Evolutionary conservation across 1,284 basidiomycete species (phyloP), one percentile per base, ranked within the genome.

Genomic region (Ustilago hordei): DNA sequence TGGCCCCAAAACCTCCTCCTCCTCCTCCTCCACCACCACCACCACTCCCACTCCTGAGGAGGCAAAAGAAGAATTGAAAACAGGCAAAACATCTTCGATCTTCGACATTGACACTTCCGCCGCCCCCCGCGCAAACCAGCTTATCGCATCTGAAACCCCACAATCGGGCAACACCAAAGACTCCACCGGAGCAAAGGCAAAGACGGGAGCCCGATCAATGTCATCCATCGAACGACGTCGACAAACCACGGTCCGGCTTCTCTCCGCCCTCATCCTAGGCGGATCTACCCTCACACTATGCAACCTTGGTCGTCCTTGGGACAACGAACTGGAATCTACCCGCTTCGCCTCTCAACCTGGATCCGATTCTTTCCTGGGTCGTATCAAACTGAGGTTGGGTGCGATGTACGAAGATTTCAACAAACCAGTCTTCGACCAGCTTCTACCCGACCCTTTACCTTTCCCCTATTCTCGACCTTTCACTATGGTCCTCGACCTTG

Each of bases 401-500:
- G 67, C 75, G 7, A 79, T 84, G 72, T 81, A 79, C 41, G 75
- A 82, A 15, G 77, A 80, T 34, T 58, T 83, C 35, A 79, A 78
- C 64, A 79, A 79, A 55, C 96, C 97, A 1, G 91, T 92, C 41
- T 98, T 94, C 92, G 89, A 92, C 34, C 93, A 95, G 84, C 90
- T 99, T 2, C 90, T 99, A 4, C 97, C 97, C 0, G 92, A 94
- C 63, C 93, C 93, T 6, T 89, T 93, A 55, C 93, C 95, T 4
- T 89, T 91, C 53, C 93, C 93, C 4, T 91, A 94, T 80, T 91
- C 93, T 86, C 92, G 95, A 62, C 95, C 94, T 1, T 97, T 94
- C 87, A 98, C 95, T 0, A 90, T 99, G 41, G 89, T 98, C 4
- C 87, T 99, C 54, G 95, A 95, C 52, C 88, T 99, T 31, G 96